Conservation (phyloP, 257 asterid genomes). For the Plantago major region DNA sequence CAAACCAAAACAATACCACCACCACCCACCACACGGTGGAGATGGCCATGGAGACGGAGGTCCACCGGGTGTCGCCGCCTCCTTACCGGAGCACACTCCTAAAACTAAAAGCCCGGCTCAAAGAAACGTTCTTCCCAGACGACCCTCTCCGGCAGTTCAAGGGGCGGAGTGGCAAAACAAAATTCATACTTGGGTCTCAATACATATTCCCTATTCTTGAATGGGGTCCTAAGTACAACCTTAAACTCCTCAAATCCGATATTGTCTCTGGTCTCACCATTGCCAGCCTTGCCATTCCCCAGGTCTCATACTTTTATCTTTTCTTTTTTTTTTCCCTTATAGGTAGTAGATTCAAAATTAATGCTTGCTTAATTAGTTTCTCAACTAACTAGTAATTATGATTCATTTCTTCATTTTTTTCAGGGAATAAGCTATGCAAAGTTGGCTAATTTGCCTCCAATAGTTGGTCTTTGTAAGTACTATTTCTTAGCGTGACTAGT, state of each 20-base stretch:
- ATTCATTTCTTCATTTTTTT: neutral
- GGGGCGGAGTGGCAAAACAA: conserved; percentile 40
- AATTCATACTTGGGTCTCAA: conserved; percentile 50
- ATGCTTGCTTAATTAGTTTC: neutral
- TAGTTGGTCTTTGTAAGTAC: conserved; percentile 82
- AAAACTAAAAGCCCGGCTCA: conserved; percentile 52
- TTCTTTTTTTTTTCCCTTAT: neutral
- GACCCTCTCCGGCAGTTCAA: conserved; percentile 81
- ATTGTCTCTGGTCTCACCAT: conserved; percentile 88
- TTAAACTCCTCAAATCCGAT: conserved; percentile 67
- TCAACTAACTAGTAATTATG: too few relatives aligned
- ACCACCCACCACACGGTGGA: conserved; percentile 23
- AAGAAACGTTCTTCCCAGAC: conserved; percentile 79
- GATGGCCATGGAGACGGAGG: conserved; percentile 53
- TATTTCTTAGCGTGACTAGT: neutral
- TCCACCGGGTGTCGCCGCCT: conserved; percentile 62
- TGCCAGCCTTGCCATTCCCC: conserved; percentile 94
- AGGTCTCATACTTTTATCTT: conserved; percentile 27
- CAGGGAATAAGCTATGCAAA: conserved; percentile 97
- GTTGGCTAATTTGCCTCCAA: conserved; percentile 84
- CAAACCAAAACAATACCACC: conserved; percentile 15
- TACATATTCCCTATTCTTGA: conserved; percentile 69
- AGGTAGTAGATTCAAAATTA: neutral
- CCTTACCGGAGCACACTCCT: conserved; percentile 50
- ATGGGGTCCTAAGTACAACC: conserved; percentile 68